Conservation (phyloP, 2,329 filamentous ascomycete species). For the Verruconis gallopava region DNA sequence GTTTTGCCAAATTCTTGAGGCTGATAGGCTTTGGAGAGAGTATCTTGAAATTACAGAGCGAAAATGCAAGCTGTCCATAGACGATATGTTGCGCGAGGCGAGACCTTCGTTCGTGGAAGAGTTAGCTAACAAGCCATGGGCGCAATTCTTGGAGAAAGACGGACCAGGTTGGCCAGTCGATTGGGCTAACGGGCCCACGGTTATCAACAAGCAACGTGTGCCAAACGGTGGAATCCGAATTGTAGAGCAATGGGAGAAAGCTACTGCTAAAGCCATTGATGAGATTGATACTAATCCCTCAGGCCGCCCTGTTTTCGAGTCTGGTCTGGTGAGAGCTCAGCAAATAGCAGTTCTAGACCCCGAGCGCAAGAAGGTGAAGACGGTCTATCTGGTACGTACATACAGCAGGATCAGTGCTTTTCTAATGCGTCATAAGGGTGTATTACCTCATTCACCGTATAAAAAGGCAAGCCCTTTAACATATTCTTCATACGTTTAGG, state of each 20-base stretch:
- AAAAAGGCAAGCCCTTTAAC: conserved; percentile 1
- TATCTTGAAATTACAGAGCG: not conserved
- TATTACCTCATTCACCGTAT: not conserved
- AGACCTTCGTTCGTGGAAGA: not conserved
- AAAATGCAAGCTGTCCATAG: not conserved
- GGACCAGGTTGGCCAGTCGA: conserved; percentile 1
- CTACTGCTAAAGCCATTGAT: not conserved
- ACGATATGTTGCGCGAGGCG: not conserved
- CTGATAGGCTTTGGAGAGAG: not conserved
- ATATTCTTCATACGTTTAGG: too few species aligned
- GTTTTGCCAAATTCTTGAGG: not conserved
- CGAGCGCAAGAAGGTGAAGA: too few species aligned
- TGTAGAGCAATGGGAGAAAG: conserved; percentile 2
- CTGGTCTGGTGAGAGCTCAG: not conserved
- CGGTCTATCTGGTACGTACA: too few species aligned
- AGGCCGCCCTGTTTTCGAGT: too few species aligned
- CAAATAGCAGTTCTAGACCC: too few species aligned
- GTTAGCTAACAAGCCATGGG: conserved; percentile 1
- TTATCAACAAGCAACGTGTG: not conserved
- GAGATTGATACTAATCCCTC: too few species aligned
- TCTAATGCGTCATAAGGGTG: not conserved
- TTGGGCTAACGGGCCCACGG: not conserved
- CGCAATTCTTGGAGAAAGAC: conserved; percentile 1
- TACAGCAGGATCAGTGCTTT: too few species aligned
- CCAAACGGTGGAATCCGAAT: conserved; percentile 5